phyloP scores from a whole-genome alignment of 768 basidiomycete genomes.

The Pleurotus djamor region DNA sequence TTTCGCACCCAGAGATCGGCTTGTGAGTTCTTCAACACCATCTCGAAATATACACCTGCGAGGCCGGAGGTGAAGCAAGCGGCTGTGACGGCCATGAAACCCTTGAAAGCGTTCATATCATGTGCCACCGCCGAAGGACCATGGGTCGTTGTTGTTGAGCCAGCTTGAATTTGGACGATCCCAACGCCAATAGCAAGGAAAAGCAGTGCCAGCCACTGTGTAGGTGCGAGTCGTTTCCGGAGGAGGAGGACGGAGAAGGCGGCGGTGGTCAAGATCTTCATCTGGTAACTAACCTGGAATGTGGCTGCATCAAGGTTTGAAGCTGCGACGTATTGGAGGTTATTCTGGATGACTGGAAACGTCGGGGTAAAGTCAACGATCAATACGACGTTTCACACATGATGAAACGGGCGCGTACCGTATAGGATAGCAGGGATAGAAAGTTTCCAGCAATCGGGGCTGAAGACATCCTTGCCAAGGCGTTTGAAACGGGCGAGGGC shows the following conservation, averaged over 20 bases:
- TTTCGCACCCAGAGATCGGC: constrained; percentile 96
- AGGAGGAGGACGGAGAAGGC: constrained; percentile 84
- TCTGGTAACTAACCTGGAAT: constrained; percentile 96
- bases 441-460: constrained; percentile 94
- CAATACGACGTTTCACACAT: too few species aligned
- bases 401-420: constrained; percentile 31
- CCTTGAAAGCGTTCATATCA: constrained; percentile 79
- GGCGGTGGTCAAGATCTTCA: constrained; percentile 96
- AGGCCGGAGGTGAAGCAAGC: constrained; percentile 96
- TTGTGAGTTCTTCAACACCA: constrained; percentile 90
- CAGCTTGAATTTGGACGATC: constrained; percentile 81
- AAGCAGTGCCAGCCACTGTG: constrained; percentile 84
- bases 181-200: constrained; percentile 88
- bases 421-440: constrained; percentile 97
- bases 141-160: too few species aligned
- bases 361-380: too few species aligned
- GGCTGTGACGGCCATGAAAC: constrained; percentile 85
- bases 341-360: constrained; percentile 83
- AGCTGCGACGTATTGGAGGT: constrained; percentile 92
- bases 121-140: constrained; percentile 29
- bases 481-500: constrained; percentile 47
- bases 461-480: constrained; percentile 72
- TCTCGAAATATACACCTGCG: constrained; percentile 98
- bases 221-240: constrained; percentile 66
- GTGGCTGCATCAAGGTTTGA: constrained; percentile 94